Percentiles rank a stretch among this genome's conserved stretches.
These are phyloP conservation scores for Skeletonema potamos DNA, from an alignment of 108 stramenopile species.

Conservation along the genomic window DNA sequence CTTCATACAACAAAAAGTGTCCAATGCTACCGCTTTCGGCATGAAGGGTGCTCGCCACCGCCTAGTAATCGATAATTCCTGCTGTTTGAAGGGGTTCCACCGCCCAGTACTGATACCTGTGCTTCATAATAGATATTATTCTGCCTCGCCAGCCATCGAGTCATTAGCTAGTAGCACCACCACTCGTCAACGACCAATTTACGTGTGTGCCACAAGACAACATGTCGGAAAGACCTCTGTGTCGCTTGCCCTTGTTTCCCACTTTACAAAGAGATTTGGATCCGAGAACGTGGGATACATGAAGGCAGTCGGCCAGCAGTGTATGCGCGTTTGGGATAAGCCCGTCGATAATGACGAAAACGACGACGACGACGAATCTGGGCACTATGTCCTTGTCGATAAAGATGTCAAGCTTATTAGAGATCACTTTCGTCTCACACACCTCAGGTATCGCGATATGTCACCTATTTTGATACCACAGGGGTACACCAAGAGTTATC, in stretches of 20 bases:
- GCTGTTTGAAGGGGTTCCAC: background rate
- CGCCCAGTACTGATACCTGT: background rate
- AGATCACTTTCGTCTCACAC: constrained; percentile 70
- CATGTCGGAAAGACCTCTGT: constrained; percentile 94
- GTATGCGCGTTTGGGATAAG: constrained; percentile 38
- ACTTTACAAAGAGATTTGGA: constrained; percentile 78
- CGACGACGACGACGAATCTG: constrained; percentile 9
- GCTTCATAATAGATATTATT: background rate
- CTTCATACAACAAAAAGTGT: background rate
- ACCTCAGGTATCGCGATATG: constrained; percentile 77
- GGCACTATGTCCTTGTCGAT: constrained; percentile 53
- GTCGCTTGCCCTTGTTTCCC: constrained; percentile 80
- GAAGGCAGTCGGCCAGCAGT: constrained; percentile 85
- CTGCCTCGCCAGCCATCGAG: background rate
- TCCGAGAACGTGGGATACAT: constrained; percentile 83
- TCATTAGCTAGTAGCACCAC: background rate
- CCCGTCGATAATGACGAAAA: constrained; percentile 3
- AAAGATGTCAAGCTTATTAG: constrained; percentile 85
- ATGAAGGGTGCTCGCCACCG: background rate
- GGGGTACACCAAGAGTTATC: constrained; percentile 83
- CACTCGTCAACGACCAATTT: constrained; percentile 63
- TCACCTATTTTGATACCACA: constrained; percentile 85
- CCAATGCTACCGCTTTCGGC: background rate
- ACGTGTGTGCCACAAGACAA: constrained; percentile 87
- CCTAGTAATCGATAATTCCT: background rate